These are phyloP conservation scores for Dendrocalamus sinicus DNA, from an alignment of 176 grass and related monocot species.

Conservation along the genomic window DNA sequence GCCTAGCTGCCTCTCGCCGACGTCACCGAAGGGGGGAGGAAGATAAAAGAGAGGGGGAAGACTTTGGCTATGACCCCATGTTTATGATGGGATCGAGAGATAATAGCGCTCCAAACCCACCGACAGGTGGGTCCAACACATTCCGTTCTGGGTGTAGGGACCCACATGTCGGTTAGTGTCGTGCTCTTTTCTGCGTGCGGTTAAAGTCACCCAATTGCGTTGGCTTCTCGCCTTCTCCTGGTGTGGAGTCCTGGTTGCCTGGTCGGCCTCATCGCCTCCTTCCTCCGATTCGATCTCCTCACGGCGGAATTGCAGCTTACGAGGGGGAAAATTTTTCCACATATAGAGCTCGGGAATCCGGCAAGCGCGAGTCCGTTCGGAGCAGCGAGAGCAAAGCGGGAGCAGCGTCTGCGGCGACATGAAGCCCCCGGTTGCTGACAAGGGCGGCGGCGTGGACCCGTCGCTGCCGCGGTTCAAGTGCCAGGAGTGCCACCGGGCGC, in stretches of 20 bases:
- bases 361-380: background rate
- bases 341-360: background rate
- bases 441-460: constrained; percentile 49
- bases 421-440: constrained; percentile 48
- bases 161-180: background rate
- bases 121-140: background rate
- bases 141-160: background rate
- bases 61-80: background rate
- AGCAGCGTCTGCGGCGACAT: constrained; percentile 24
- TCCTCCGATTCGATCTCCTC: constrained; percentile 19
- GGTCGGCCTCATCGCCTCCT: constrained; percentile 12
- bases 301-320: background rate
- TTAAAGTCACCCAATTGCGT: constrained; percentile 9
- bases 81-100: background rate
- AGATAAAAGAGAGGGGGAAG: background rate
- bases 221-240: background rate
- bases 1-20: constrained; percentile 24
- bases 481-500: constrained; percentile 68
- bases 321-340: background rate
- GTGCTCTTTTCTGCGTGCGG: background rate
- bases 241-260: constrained; percentile 1
- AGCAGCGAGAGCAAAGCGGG: background rate
- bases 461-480: constrained; percentile 69
- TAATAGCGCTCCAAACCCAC: background rate
- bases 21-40: background rate